Evolutionary conservation across 257 asterid species (phyloP).

Genomic region (Penstemon eatonii): DNA sequence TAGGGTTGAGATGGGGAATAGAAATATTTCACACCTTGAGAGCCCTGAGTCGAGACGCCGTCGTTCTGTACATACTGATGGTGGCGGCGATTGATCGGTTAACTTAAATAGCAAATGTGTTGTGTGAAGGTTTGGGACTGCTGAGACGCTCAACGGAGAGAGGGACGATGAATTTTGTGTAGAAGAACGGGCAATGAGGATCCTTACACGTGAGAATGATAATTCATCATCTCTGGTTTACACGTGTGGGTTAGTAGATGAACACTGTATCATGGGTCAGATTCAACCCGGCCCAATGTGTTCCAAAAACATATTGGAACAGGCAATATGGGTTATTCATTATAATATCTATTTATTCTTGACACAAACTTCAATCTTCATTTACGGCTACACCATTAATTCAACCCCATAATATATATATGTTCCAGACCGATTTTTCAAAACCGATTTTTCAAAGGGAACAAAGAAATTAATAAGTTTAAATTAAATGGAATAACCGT

Average conservation of each 20-base stretch:
- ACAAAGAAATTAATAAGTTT: no score
- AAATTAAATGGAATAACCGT: no score
- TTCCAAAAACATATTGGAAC: no score
- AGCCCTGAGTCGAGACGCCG: slow-evolving; percentile 61
- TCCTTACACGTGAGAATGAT: slow-evolving; percentile 35
- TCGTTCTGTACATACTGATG: slow-evolving; percentile 58
- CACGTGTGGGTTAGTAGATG: neutral
- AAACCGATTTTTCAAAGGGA: no score
- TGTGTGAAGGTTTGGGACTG: slow-evolving; percentile 24
- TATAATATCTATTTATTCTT: no score
- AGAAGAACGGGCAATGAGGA: slow-evolving; percentile 37
- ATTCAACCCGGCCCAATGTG: neutral
- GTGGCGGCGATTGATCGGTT: slow-evolving; percentile 16
- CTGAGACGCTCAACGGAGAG: neutral
- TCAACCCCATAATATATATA: no score
- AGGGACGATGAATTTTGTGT: neutral
- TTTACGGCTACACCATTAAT: no score
- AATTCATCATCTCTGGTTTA: neutral
- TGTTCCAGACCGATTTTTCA: no score
- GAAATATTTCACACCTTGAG: slow-evolving; percentile 52
- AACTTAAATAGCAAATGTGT: neutral
- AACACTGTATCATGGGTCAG: neutral
- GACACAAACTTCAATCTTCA: no score
- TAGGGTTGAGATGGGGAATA: slow-evolving; percentile 4
- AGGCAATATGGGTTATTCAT: no score